A percentile compares a stretch with the other conserved stretches of the same genome.
phyloP scores from a whole-genome alignment of 2,329 filamentous ascomycete genomes.

The Penicillium occitanis region DNA sequence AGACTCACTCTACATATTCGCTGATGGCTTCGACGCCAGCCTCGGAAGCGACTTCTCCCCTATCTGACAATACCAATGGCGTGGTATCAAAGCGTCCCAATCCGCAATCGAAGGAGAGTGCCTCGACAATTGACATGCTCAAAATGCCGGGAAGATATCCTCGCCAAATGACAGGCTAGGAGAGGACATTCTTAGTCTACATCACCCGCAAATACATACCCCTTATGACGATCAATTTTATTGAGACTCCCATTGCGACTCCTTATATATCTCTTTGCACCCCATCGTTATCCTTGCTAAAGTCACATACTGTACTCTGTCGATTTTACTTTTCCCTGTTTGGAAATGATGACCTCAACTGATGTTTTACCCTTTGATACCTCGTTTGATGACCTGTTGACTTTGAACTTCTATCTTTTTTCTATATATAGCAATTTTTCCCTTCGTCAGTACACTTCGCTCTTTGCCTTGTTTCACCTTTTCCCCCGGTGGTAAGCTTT shows the following conservation, averaged over 20 bases:
- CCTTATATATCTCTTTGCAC: background rate
- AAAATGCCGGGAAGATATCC: slow-evolving; percentile 40
- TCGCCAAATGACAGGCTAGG: slow-evolving; percentile 20
- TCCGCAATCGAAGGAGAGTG: slow-evolving; percentile 30
- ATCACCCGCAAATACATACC: background rate
- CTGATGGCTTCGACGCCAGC: slow-evolving; percentile 18
- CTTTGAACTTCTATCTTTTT: background rate
- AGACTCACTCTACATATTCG: slow-evolving; percentile 21
- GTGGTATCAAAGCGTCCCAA: slow-evolving; percentile 20
- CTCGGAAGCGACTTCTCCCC: slow-evolving; percentile 19
- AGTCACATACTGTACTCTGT: background rate
- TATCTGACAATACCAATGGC: slow-evolving; percentile 12
- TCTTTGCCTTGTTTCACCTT: background rate
- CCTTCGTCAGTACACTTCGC: background rate
- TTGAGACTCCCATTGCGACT: background rate
- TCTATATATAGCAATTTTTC: background rate
- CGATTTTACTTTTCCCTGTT: slow-evolving; percentile 4
- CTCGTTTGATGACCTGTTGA: slow-evolving; percentile 6
- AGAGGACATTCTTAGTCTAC: background rate
- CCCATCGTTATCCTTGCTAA: background rate
- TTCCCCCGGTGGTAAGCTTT: background rate
- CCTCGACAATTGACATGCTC: slow-evolving; percentile 35
- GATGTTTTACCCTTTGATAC: background rate
- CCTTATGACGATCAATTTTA: background rate
- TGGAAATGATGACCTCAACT: slow-evolving; percentile 1